phyloP scores from a whole-genome alignment of 371 early-diverging fungal genomes.

The Coelomomyces lativittatus region DNA sequence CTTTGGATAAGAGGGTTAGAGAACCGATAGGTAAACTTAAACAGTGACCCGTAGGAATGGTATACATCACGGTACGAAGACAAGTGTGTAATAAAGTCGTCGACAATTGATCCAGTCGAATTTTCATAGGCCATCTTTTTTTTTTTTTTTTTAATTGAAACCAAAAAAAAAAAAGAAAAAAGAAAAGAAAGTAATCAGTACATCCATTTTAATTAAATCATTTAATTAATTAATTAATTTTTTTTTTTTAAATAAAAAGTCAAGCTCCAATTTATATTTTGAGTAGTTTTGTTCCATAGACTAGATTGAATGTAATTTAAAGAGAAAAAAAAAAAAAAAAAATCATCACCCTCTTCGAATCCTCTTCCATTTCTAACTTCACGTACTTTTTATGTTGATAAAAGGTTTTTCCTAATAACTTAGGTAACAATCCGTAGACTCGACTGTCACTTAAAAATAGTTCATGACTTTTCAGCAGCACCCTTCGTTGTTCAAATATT shows the following conservation, averaged over 20 bases:
- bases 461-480: conserved; percentile 51
- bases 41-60: conserved; percentile 6
- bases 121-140: conserved; percentile 55
- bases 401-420: conserved; percentile 65
- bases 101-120: conserved; percentile 44
- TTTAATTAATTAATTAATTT: too few species aligned
- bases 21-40: not conserved
- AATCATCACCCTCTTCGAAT: not conserved
- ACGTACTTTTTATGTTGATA: conserved; percentile 65
- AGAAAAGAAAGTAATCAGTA: not conserved
- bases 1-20: not conserved
- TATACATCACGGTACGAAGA: conserved; percentile 47
- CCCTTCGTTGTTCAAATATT: conserved; percentile 55
- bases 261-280: too few species aligned
- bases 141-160: too few species aligned
- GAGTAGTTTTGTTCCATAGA: too few species aligned
- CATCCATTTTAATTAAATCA: not conserved
- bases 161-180: not conserved
- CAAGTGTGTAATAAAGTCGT: conserved; percentile 12
- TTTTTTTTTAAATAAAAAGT: too few species aligned
- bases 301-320: not conserved
- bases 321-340: not conserved
- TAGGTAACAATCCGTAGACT: conserved; percentile 50
- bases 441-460: conserved; percentile 72
- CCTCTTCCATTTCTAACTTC: too few species aligned